These are phyloP conservation scores for Aquilaria yunnanensis DNA, from an alignment of 345 rosid species.

Conservation along the genomic window DNA sequence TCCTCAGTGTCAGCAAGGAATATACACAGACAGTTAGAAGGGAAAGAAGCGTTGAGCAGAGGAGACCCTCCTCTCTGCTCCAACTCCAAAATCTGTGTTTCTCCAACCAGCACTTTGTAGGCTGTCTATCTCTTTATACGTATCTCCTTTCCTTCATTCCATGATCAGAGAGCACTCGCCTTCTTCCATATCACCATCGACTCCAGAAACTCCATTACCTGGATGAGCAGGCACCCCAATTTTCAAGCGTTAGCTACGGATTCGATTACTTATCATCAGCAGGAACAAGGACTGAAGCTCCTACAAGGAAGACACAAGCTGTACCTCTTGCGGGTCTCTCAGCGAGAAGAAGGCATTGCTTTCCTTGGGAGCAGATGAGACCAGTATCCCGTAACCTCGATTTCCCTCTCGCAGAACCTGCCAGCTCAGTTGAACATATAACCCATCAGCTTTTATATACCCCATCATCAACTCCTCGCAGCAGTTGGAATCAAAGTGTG, in stretches of 20 bases:
- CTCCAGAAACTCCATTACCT: slow-evolving; percentile 93
- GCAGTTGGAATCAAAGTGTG: too few relatives aligned
- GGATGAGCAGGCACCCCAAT: neutral
- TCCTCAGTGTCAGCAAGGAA: too few relatives aligned
- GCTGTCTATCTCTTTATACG: slow-evolving; percentile 3
- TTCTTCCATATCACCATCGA: slow-evolving; percentile 69
- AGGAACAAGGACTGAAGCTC: neutral
- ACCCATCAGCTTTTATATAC: neutral
- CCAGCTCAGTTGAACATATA: too few relatives aligned
- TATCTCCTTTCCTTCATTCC: neutral
- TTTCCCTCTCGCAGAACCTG: slow-evolving; percentile 77
- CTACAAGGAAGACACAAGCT: neutral
- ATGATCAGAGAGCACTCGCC: slow-evolving; percentile 27
- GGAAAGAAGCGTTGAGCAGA: too few relatives aligned
- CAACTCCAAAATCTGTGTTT: too few relatives aligned
- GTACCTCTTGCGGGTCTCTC: slow-evolving; percentile 82
- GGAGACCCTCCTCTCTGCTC: too few relatives aligned
- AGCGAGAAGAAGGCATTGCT: slow-evolving; percentile 81
- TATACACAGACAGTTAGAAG: too few relatives aligned
- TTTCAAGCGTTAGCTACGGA: neutral
- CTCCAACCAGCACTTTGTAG: too few relatives aligned
- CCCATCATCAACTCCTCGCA: too few relatives aligned
- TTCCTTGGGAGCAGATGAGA: slow-evolving; percentile 75
- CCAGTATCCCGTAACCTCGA: slow-evolving; percentile 75
- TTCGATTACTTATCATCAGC: neutral